Evolutionary conservation across 176 grass and related monocot genomes (phyloP).

Genomic region (Urochloa ruziziensis): DNA sequence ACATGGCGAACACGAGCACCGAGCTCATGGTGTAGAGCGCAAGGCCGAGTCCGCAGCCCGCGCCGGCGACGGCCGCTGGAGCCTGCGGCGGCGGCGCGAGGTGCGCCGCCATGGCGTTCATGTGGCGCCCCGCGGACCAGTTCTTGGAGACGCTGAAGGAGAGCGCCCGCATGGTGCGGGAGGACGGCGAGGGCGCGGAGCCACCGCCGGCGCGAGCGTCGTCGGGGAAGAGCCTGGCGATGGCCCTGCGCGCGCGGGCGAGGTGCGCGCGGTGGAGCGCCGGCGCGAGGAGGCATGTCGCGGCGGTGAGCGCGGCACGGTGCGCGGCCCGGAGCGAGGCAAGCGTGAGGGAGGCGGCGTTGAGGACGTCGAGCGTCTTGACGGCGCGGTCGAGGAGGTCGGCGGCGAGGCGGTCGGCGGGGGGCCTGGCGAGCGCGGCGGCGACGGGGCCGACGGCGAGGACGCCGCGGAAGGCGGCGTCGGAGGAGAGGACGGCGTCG

Average conservation of each 20-base stretch:
- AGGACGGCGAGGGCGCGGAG: conserved; percentile 6
- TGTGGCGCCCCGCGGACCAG: conserved; percentile 62
- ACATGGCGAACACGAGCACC: conserved; percentile 73
- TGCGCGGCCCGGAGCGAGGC: conserved; percentile 63
- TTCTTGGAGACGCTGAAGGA: conserved; percentile 80
- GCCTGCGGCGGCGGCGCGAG: conserved; percentile 37
- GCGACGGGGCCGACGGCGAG: conserved; percentile 40
- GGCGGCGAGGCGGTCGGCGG: conserved; percentile 59
- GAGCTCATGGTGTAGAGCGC: conserved; percentile 95
- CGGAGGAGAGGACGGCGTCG: conserved; percentile 56
- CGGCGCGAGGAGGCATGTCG: conserved; percentile 50
- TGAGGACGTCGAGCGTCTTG: conserved; percentile 85
- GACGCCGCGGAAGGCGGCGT: conserved; percentile 56
- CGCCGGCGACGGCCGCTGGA: neutral
- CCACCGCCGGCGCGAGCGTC: neutral
- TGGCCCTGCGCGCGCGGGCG: conserved; percentile 70
- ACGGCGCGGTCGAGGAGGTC: conserved; percentile 82
- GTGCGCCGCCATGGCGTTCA: conserved; percentile 71
- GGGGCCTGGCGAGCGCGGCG: conserved; percentile 39
- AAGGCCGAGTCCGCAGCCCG: conserved; percentile 49
- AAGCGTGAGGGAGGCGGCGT: conserved; percentile 67
- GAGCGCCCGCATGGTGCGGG: conserved; percentile 31
- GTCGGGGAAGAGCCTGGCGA: conserved; percentile 47
- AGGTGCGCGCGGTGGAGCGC: conserved; percentile 48
- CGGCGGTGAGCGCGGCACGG: conserved; percentile 67